phyloP scores from a whole-genome alignment of 2,329 filamentous ascomycete species.

The Xylaria arbuscula region DNA sequence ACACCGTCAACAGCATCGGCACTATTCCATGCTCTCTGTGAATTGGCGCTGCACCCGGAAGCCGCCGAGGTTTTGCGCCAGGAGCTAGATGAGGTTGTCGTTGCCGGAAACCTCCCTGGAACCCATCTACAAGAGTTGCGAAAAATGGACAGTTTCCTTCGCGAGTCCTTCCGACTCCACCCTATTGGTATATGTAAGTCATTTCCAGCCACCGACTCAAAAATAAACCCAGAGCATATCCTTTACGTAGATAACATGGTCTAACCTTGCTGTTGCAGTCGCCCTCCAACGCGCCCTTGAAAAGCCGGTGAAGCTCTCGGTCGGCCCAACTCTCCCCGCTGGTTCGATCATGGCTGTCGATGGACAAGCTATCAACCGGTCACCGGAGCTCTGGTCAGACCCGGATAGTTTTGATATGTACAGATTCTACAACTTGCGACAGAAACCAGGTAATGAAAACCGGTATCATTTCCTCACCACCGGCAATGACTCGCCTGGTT shows the following conservation, averaged over 20 bases:
- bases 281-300: conserved; percentile 21
- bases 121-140: conserved; percentile 32
- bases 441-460: conserved; percentile 27
- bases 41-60: conserved; percentile 21
- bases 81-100: conserved; percentile 22
- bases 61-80: conserved; percentile 22
- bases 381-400: conserved; percentile 17
- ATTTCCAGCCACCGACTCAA: too few relatives aligned
- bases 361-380: conserved; percentile 24
- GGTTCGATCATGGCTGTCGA: conserved; percentile 32
- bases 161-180: conserved; percentile 32
- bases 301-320: conserved; percentile 27
- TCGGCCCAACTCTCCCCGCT: conserved; percentile 25
- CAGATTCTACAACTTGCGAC: conserved; percentile 25
- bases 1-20: conserved; percentile 31
- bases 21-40: conserved; percentile 25
- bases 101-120: conserved; percentile 14
- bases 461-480: conserved; percentile 18
- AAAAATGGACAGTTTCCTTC: conserved; percentile 35
- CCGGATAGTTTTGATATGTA: conserved; percentile 27
- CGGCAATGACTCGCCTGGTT: conserved; percentile 29
- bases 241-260: background rate
- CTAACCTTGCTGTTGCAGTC: conserved; percentile 18
- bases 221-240: background rate
- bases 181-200: conserved; percentile 30